phyloP scores from a whole-genome alignment of 139 green algal genomes.

The Chlorella sp. region DNA sequence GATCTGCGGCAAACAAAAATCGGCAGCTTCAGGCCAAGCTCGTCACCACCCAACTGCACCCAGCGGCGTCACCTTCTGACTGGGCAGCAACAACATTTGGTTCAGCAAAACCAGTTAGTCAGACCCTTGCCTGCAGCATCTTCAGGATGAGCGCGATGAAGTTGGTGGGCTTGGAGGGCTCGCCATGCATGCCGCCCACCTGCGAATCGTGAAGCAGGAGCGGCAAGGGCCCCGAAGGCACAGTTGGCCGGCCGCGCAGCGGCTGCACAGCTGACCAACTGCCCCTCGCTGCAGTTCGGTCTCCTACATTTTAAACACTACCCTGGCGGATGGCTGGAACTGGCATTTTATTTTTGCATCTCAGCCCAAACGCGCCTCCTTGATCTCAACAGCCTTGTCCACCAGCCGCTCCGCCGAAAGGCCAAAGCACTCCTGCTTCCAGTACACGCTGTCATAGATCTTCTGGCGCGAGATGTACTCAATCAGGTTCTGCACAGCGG shows the following conservation, averaged over 20 bases:
- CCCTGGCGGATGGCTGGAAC: background rate
- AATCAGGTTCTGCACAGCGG: constrained; percentile 80
- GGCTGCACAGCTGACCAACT: no score
- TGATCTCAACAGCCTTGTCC: constrained; percentile 93
- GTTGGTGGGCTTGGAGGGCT: constrained; percentile 80
- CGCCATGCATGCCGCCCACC: constrained; percentile 88
- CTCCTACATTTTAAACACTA: no score
- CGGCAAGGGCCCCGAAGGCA: no score
- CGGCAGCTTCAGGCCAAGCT: no score
- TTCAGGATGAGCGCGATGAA: constrained; percentile 98
- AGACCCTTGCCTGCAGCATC: constrained; percentile 70
- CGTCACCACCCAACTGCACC: no score
- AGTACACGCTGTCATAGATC: constrained; percentile 95
- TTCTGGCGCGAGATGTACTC: constrained; percentile 93
- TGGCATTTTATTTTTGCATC: no score
- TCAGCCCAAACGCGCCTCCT: constrained; percentile 71
- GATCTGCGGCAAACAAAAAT: no score
- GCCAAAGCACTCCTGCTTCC: constrained; percentile 99
- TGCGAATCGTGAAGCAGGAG: constrained; percentile 38
- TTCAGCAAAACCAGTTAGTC: no score
- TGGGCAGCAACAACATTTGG: no score
- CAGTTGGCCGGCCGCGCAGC: no score
- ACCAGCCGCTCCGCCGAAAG: constrained; percentile 94
- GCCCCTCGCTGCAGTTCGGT: no score
- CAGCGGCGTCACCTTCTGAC: no score